Base-by-base conservation (phyloP, 176 grass and related monocot genomes). In the Leersia perrieri region DNA sequence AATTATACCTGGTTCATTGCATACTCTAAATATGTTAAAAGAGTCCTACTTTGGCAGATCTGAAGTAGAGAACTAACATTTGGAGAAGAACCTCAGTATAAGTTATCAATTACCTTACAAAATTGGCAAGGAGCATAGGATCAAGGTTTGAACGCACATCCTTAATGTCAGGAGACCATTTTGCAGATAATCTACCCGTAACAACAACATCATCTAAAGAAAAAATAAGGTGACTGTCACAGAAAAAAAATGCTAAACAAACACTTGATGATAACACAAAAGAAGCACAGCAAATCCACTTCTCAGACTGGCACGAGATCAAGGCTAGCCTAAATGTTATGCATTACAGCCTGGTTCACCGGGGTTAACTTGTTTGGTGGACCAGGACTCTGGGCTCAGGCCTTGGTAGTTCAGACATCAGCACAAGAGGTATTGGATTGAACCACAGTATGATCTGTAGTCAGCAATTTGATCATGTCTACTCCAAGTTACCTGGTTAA, bases 91-190 rank as follows among this genome's bases (percentile, higher is more conserved):
- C 0, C n/a, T 29, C 42, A 72, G n/a, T 61, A 58, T 31, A 29
- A 60, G 20, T 70, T 30, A 85, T 68, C 22, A 85, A 66, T 87
- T 91, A 94, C 95, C 95, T 92, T 33, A 91, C 90, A 81, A 87
- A 88, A 77, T 98, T 94, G 72, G 95, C 92, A 89, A 98, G 22
- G 62, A 98, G 57, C 60, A 94, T 85, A 57, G 90, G 95, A 45
- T 98, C 95, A 89, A 98, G 95, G 65, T 89, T 91, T 45, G 83
- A 98, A 47, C 95, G 92, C 29, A 98, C 92, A 36, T 91, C 88
- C 88, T 98, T 98, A 77, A 89, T 85, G 89, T 94, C 92, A 53
- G 92, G 84, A 66, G 95, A 98, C 95, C 95, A 98, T 66, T 98
- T 98, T 72, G 90, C 95, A 15, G 95, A 87, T 75, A 98, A 84